Conservation (phyloP, 225 moss, liverwort and hornwort genomes). For the Bryum argenteum region DNA sequence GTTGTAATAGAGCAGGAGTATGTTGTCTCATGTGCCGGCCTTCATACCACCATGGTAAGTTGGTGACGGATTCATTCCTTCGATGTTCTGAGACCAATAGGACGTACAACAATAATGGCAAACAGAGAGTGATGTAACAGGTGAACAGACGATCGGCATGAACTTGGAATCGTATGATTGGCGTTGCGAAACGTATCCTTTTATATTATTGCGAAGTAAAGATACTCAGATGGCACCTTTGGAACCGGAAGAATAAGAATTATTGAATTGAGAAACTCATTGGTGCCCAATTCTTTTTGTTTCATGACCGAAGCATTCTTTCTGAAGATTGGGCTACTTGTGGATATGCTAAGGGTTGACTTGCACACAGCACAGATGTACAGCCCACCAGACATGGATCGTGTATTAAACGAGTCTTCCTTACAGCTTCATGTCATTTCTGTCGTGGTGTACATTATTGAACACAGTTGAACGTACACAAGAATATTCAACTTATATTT, state of each 20-base stretch:
- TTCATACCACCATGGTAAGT: not conserved
- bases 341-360: not conserved
- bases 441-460: too few species aligned
- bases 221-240: conserved; percentile 2
- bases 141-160: not conserved
- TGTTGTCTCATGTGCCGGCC: not conserved
- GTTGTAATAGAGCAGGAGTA: not conserved
- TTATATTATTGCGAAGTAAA: conserved; percentile 20
- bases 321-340: not conserved
- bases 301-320: not conserved
- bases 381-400: too few species aligned
- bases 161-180: conserved; percentile 7
- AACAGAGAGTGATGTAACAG: conserved; percentile 2
- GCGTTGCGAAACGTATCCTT: not conserved
- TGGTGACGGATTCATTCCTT: not conserved
- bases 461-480: too few species aligned
- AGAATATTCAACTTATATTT: too few species aligned
- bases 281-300: conserved; percentile 15
- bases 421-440: too few species aligned
- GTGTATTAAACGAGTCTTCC: too few species aligned
- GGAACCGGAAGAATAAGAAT: conserved; percentile 27
- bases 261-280: conserved; percentile 24
- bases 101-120: conserved; percentile 15
- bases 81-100: not conserved
- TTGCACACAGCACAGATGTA: not conserved